Percentiles rank a stretch among this genome's conserved stretches.
These are phyloP conservation scores for Rhodotorula sp. DNA, from an alignment of 1,284 basidiomycete genomes.

Conservation along the genomic window DNA sequence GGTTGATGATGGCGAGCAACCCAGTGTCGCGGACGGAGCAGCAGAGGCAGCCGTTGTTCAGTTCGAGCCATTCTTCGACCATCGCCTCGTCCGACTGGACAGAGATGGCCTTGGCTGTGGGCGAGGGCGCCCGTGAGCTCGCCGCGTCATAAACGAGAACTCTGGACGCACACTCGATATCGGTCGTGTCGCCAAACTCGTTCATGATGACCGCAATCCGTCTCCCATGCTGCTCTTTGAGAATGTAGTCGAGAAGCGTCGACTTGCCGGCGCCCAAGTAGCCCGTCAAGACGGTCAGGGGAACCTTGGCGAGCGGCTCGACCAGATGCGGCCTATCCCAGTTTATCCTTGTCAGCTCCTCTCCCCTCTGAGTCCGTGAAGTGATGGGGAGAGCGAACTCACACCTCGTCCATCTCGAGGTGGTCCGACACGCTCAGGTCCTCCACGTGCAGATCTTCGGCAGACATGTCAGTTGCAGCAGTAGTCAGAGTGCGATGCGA, in stretches of 20 bases:
- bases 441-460: neutral
- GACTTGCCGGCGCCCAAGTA: slow-evolving; percentile 86
- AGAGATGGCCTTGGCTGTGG: slow-evolving; percentile 56
- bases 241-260: slow-evolving; percentile 74
- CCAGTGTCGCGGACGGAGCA: slow-evolving; percentile 91
- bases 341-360: neutral
- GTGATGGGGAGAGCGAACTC: neutral
- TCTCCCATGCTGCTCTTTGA: slow-evolving; percentile 87
- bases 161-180: slow-evolving; percentile 50
- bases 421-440: neutral
- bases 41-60: slow-evolving; percentile 90
- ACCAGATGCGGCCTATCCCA: slow-evolving; percentile 15
- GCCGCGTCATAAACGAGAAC: neutral
- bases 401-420: slow-evolving; percentile 3
- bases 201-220: slow-evolving; percentile 97
- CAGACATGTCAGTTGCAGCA: neutral
- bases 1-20: slow-evolving; percentile 77
- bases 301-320: slow-evolving; percentile 20
- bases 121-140: neutral
- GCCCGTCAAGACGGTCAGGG: slow-evolving; percentile 52
- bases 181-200: slow-evolving; percentile 70
- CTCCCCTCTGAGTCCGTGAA: neutral
- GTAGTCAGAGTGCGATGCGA: neutral
- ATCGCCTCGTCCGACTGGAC: slow-evolving; percentile 52
- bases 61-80: slow-evolving; percentile 76